A percentile compares a stretch with the other conserved stretches of the same genome.
Conservation (phyloP, 1,284 basidiomycete genomes). For the Apiotrichum brassicae region DNA sequence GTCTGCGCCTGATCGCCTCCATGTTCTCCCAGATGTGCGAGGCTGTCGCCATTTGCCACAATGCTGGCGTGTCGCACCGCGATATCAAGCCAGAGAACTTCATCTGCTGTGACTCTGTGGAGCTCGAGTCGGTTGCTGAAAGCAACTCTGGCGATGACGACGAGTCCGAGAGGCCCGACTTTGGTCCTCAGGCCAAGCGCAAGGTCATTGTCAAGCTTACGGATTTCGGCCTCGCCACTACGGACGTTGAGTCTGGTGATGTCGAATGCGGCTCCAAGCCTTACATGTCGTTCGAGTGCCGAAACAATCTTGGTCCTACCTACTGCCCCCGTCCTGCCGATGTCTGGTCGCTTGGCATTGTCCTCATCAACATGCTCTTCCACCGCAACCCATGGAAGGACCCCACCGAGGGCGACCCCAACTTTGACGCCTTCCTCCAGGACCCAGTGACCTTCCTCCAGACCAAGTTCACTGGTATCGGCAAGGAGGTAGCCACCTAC, state of each 20-base stretch:
- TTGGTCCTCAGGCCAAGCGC: conserved; percentile 46
- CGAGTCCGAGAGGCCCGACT: conserved; percentile 48
- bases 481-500: conserved; percentile 73
- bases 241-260: conserved; percentile 78
- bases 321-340: conserved; percentile 93
- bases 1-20: conserved; percentile 82
- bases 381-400: conserved; percentile 98
- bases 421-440: conserved; percentile 75
- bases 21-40: conserved; percentile 99
- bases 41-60: conserved; percentile 92
- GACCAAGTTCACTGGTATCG: conserved; percentile 88
- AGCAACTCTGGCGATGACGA: conserved; percentile 44
- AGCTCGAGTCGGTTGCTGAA: conserved; percentile 50
- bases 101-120: conserved; percentile 71
- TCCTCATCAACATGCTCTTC: conserved; percentile 98
- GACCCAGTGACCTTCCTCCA: conserved; percentile 81
- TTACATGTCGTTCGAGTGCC: conserved; percentile 99
- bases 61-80: conserved; percentile 83
- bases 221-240: conserved; percentile 93
- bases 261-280: conserved; percentile 98
- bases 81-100: conserved; percentile 99
- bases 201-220: conserved; percentile 83
- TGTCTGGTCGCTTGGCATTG: conserved; percentile 97
- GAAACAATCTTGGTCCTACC: conserved; percentile 89
- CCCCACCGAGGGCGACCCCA: conserved; percentile 66